Evolutionary conservation across 371 early-diverging fungal species (phyloP).

Genomic region (Encephalitozoon intestinalis): DNA sequence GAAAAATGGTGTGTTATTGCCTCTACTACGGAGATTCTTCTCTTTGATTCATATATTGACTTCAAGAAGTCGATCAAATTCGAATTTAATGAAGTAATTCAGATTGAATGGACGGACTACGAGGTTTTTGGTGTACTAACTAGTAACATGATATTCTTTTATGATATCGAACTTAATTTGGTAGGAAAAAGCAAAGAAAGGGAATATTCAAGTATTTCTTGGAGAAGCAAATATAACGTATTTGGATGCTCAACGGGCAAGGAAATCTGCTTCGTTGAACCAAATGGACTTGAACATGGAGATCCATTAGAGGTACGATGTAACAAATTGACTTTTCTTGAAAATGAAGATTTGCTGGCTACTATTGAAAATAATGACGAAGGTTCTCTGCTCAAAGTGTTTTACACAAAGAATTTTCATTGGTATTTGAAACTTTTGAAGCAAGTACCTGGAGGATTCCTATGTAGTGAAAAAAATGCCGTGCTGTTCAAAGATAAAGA

Average conservation of each 20-base stretch:
- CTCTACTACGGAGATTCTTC: not conserved
- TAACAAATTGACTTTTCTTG: not conserved
- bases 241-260: slow-evolving; percentile 4
- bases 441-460: not conserved
- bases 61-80: not conserved
- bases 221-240: slow-evolving; percentile 13
- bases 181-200: not conserved
- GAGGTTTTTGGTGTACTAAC: slow-evolving; percentile 6
- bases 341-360: not conserved
- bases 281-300: slow-evolving; percentile 22
- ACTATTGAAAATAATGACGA: not conserved
- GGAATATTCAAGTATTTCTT: not conserved
- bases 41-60: slow-evolving; percentile 18
- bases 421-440: slow-evolving; percentile 9
- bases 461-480: not conserved
- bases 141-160: not conserved
- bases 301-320: not conserved
- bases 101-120: slow-evolving; percentile 3
- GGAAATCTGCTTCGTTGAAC: not conserved
- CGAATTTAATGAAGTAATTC: not conserved
- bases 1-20: slow-evolving; percentile 10
- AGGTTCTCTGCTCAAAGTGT: not conserved
- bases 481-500: not conserved
- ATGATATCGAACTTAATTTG: not conserved
- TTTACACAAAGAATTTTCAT: slow-evolving; percentile 18